phyloP scores from a whole-genome alignment of 495 filamentous ascomycete genomes.

The Penicillium cataractarum region DNA sequence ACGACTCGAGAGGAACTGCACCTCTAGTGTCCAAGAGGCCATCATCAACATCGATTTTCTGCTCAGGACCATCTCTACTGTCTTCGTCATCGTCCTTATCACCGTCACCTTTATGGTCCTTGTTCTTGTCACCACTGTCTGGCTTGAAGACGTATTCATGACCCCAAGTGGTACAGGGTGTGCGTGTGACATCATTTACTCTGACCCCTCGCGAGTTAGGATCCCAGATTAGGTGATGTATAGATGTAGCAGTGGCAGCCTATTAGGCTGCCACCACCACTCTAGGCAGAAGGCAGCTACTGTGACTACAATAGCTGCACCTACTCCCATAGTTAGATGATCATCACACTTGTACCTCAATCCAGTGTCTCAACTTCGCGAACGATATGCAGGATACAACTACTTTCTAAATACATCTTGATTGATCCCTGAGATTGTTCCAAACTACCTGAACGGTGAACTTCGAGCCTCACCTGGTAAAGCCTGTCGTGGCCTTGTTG shows the following conservation, averaged over 20 bases:
- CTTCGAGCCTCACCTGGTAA: conserved; percentile 12
- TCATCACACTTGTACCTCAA: conserved; percentile 13
- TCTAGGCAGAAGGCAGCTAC: conserved; percentile 19
- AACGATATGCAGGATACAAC: conserved; percentile 13
- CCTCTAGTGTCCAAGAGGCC: neutral
- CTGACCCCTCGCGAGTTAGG: conserved; percentile 1
- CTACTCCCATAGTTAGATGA: conserved; percentile 7
- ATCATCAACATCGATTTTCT: neutral
- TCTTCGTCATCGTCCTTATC: conserved; percentile 1
- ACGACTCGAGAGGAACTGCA: conserved; percentile 1
- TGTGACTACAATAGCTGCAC: conserved; percentile 15
- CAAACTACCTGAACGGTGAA: conserved; percentile 8
- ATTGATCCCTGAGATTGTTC: conserved; percentile 1
- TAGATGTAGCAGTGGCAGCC: neutral
- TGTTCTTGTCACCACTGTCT: conserved; percentile 11
- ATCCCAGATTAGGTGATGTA: conserved; percentile 1
- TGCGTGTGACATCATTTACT: conserved; percentile 31
- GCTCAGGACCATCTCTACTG: neutral
- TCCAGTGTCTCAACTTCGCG: conserved; percentile 14
- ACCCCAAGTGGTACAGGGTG: conserved; percentile 34
- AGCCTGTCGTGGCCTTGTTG: conserved; percentile 4
- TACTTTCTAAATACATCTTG: conserved; percentile 3
- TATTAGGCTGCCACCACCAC: conserved; percentile 12
- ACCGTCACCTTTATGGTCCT: neutral
- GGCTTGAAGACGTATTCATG: conserved; percentile 42